phyloP scores from a whole-genome alignment of 2,329 filamentous ascomycete genomes.

The Penicillium italicum region DNA sequence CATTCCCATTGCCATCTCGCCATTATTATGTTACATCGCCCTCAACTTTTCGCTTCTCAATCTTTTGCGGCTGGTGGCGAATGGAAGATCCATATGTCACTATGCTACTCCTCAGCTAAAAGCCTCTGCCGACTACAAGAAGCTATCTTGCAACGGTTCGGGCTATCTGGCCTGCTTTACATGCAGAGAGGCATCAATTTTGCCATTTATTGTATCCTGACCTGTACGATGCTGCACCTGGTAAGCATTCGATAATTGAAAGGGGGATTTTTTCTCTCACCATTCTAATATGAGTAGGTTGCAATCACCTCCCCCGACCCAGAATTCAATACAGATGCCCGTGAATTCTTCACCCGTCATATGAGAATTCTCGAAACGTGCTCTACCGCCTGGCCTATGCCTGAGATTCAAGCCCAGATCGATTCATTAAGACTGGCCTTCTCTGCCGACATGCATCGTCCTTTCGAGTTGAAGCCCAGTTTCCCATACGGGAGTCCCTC shows the following conservation, averaged over 20 bases:
- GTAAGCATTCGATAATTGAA: constrained; percentile 57
- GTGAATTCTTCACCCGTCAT: constrained; percentile 85
- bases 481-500: constrained; percentile 84
- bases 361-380: constrained; percentile 91
- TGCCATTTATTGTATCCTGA: constrained; percentile 86
- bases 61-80: constrained; percentile 65
- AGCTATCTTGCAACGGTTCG: constrained; percentile 70
- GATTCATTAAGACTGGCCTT: constrained; percentile 87
- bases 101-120: constrained; percentile 82
- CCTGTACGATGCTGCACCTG: constrained; percentile 87
- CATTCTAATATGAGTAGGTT: constrained; percentile 55
- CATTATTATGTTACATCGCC: constrained; percentile 81
- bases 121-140: constrained; percentile 83
- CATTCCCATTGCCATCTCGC: constrained; percentile 85
- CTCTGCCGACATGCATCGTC: constrained; percentile 76
- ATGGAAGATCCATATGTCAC: constrained; percentile 84
- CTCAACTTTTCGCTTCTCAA: constrained; percentile 76
- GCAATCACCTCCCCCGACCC: constrained; percentile 91
- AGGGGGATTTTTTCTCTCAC: too few relatives aligned
- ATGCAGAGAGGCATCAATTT: constrained; percentile 96
- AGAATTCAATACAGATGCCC: constrained; percentile 76
- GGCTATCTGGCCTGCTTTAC: constrained; percentile 74
- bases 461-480: constrained; percentile 81
- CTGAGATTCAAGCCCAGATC: constrained; percentile 85
- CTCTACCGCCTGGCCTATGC: constrained; percentile 77